These are phyloP conservation scores for Lantana camara DNA, from an alignment of 257 asterid genomes.

Conservation along the genomic window DNA sequence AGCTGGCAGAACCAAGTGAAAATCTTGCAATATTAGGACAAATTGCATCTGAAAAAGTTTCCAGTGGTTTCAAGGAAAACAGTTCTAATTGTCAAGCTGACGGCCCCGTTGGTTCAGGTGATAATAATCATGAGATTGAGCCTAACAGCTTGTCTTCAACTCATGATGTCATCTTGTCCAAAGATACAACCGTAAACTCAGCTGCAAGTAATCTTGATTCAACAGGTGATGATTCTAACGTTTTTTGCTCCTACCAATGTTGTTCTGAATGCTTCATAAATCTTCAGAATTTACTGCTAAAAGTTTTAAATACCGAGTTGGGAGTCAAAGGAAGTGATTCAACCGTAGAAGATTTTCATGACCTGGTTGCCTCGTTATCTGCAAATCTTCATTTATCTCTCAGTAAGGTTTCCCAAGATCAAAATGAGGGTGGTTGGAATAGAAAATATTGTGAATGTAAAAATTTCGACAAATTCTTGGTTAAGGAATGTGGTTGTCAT, in stretches of 20 bases:
- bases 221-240: constrained; percentile 28
- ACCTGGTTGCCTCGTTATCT: constrained; percentile 69
- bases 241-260: constrained; percentile 59
- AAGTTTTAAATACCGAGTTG: constrained; percentile 45
- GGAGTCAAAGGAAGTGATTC: constrained; percentile 38
- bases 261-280: constrained; percentile 66
- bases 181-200: constrained; percentile 27
- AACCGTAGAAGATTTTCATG: constrained; percentile 68
- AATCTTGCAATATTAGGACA: constrained; percentile 32
- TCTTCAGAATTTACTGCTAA: constrained; percentile 50
- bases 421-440: constrained; percentile 25
- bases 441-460: constrained; percentile 28
- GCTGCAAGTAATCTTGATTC: constrained; percentile 22
- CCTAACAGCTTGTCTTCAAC: constrained; percentile 25
- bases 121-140: not conserved
- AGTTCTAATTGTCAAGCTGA: constrained; percentile 31
- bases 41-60: constrained; percentile 30
- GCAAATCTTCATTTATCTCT: constrained; percentile 65
- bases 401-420: constrained; percentile 40
- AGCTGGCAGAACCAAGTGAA: constrained; percentile 32
- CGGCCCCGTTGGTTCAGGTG: constrained; percentile 31
- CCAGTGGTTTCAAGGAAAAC: constrained; percentile 50
- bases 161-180: constrained; percentile 29
- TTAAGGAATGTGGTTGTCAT: constrained; percentile 64
- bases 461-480: constrained; percentile 27